These are phyloP conservation scores for Populus nigra DNA, from an alignment of 345 rosid species.

Conservation along the genomic window DNA sequence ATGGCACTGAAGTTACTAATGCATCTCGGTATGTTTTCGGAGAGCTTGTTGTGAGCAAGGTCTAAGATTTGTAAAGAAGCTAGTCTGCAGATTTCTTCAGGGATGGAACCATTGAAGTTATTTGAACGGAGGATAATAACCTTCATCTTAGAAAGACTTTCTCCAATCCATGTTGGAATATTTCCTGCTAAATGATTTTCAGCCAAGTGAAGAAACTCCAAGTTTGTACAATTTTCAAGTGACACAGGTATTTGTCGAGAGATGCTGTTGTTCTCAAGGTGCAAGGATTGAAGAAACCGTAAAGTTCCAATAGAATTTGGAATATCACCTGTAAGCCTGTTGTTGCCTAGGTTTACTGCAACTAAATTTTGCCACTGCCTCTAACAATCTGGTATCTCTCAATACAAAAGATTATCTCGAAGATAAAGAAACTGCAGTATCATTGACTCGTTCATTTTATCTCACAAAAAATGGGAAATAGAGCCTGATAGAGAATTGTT, in stretches of 20 bases:
- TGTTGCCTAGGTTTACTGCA: conserved; percentile 15
- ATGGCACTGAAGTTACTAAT: not conserved
- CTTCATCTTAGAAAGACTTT: not conserved
- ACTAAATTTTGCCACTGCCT: conserved; percentile 11
- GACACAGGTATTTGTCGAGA: conserved; percentile 8
- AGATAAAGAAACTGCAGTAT: conserved; percentile 8
- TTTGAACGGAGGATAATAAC: conserved; percentile 9
- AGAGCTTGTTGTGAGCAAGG: conserved; percentile 10
- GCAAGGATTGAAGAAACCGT: conserved; percentile 12
- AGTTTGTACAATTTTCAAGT: not conserved
- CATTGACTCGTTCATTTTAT: not conserved
- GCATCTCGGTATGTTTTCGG: conserved; percentile 7
- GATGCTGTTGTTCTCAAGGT: conserved; percentile 12
- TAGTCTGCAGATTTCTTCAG: not conserved
- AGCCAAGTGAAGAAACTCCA: not conserved
- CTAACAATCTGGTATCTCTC: conserved; percentile 31
- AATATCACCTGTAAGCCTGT: conserved; percentile 14
- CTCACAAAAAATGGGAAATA: conserved; percentile 12
- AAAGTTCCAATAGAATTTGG: conserved; percentile 23
- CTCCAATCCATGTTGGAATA: conserved; percentile 4
- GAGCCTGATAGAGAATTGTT: conserved; percentile 28
- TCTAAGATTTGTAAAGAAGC: not conserved
- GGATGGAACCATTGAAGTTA: conserved; percentile 4
- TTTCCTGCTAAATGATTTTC: conserved; percentile 8
- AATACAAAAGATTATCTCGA: conserved; percentile 15